Base-by-base conservation (phyloP, 441 rosid genomes). In the Bocquillonia castaneifolia region DNA sequence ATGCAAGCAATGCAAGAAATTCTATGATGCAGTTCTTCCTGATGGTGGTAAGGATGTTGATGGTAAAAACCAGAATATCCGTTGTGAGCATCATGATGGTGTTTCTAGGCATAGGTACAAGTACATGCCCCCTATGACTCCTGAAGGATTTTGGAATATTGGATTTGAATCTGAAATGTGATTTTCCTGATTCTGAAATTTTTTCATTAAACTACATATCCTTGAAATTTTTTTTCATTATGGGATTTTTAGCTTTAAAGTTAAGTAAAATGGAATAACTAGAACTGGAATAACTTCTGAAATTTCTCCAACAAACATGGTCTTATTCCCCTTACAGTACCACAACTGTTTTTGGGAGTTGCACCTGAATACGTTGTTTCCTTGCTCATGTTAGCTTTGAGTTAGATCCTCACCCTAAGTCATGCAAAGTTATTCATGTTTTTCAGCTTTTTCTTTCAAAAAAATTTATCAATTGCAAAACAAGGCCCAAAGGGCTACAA, bases 121-220 rank as follows among this genome's bases (percentile, higher is more conserved):
- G 75, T 85, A 84, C 63, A 76, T 77, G 53, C 96, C 97, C 75
- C 97, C 98, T 29, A 32, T 84, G 80, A 92, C 98, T 65, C 97
- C 97, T 28, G 99, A 91, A 71, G 98, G 96, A 40, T 93, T 93
- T 80, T 91, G 97, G 97, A 89, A 93, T 72, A 90, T 93, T 59
- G 96, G 98, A 40, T 93, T 93, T 76, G 95, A 93, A 74, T 89
- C 97, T 52, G 97, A 93, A 78, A 86, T 85, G 84, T 93, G 85
- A 80, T 72, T 39, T 47, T 66, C 34, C 60, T 10, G 62, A 63
- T 51, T 20, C 64, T 60, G 67, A 36, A 37, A 63, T 15, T 29
- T 37, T 34, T n/a, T 44, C 17, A 31, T 5, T 31, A 23, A 36
- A 56, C 18, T 1, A n/a, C 34, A 13, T 55, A 0, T 15, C 53